Base-by-base conservation (phyloP, 2,329 filamentous ascomycete genomes). In the Lizonia empirigonia region DNA sequence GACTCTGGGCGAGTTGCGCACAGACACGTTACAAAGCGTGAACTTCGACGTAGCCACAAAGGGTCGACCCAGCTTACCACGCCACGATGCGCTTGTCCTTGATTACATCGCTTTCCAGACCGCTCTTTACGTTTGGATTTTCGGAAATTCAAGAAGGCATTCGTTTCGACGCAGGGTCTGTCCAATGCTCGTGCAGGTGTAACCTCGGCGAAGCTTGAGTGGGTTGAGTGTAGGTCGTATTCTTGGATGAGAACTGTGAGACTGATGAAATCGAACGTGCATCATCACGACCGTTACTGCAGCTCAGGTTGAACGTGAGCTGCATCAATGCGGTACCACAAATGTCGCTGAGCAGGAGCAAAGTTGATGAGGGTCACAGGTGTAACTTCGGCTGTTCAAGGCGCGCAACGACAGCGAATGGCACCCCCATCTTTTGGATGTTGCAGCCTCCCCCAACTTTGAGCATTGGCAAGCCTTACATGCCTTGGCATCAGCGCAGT, bases 381-480 rank as follows among this genome's bases (percentile, higher is more conserved):
- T 33, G 32, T 20, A 16, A 33, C 32, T 39, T 40, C 15, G 18
- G 27, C n/a, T 30, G 9, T 23, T 34, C 27, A 19, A 34, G 26
- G 27, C 22, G 23, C 18, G 26, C 49, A 26, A 15, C 37, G 8
- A 13, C 23, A 29, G 12, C 24, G 16, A 18, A 16, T 19, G 24
- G 18, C 5, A 53, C 49, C 57, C 58, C 59, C 54, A 60, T 60
- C 45, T 41, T 56, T 55, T 39, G 22, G n/a, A 4, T 23, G 18
- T 13, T 12, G n/a, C 32, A 19, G 9, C 22, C 13, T 54, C 45
- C 54, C 55, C 58, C 54, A 60, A 63, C 51, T 42, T 59, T 53
- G 53, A 44, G 57, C 47, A 63, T 62, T 65, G 60, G 60, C 50
- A 48, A 9, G 34, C 38, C 10, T 16, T 24, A 35, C 15, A 47